Percentiles rank a stretch among this genome's conserved stretches.
These are phyloP conservation scores for Histomonas meleagridis DNA, from an alignment of 208 protist genomes.

Conservation along the genomic window DNA sequence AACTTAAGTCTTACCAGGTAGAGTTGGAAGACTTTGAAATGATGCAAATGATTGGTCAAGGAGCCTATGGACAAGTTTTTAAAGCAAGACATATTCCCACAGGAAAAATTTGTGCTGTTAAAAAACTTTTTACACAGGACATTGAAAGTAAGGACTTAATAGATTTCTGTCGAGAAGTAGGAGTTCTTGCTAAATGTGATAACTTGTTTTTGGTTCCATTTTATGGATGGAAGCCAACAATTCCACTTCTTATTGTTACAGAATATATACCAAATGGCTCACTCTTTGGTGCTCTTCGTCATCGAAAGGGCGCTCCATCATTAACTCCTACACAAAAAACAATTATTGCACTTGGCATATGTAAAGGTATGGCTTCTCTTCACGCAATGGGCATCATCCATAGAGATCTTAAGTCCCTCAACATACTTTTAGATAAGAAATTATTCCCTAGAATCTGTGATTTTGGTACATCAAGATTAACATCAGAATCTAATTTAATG, in stretches of 20 bases:
- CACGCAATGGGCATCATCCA: background rate
- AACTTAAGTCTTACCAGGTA: background rate
- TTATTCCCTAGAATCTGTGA: background rate
- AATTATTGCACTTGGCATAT: background rate
- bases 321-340: background rate
- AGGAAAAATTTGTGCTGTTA: background rate
- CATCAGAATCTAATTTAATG: too few species aligned
- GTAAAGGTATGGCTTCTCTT: background rate
- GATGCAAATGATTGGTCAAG: background rate
- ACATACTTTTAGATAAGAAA: background rate
- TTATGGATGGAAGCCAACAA: background rate
- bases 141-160: background rate
- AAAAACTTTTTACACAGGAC: background rate
- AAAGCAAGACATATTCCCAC: background rate
- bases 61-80: background rate
- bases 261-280: background rate
- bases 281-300: background rate
- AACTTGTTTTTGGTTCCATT: background rate
- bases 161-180: background rate
- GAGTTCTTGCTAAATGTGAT: background rate
- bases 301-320: background rate
- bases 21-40: background rate
- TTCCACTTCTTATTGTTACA: background rate
- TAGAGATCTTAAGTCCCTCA: background rate
- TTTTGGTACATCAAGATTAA: slow-evolving; percentile 1